These are phyloP conservation scores for Aeminium ludgeri DNA, from an alignment of 495 filamentous ascomycete species.

Conservation along the genomic window DNA sequence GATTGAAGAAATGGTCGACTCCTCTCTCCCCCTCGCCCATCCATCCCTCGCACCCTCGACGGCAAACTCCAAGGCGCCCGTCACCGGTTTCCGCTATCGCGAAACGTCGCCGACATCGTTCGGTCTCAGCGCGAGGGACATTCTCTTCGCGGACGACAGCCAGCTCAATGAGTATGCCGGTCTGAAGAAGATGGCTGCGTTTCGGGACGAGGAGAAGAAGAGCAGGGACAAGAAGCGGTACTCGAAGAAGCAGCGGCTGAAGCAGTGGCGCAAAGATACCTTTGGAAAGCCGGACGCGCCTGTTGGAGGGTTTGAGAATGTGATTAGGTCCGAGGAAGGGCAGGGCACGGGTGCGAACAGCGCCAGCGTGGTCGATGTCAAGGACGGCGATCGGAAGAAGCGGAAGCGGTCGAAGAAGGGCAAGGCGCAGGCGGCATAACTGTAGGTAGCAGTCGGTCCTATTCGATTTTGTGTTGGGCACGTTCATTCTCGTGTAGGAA, in stretches of 20 bases:
- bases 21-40: conserved; percentile 45
- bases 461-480: background rate
- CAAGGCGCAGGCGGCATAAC: background rate
- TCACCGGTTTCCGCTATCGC: conserved; percentile 65
- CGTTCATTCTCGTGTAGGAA: too few relatives aligned
- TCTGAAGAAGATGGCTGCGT: conserved; percentile 83
- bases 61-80: conserved; percentile 33
- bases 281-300: conserved; percentile 65
- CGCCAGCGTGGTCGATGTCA: background rate
- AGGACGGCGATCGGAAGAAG: conserved; percentile 1
- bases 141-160: conserved; percentile 73
- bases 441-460: background rate
- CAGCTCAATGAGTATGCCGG: conserved; percentile 83
- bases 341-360: background rate
- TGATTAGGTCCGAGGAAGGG: conserved; percentile 6
- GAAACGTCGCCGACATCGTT: conserved; percentile 82
- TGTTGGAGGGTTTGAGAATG: conserved; percentile 17
- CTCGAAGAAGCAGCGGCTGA: conserved; percentile 76
- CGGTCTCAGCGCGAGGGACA: conserved; percentile 75
- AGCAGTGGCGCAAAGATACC: conserved; percentile 82
- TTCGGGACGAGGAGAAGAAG: conserved; percentile 79
- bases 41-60: conserved; percentile 16
- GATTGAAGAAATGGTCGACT: conserved; percentile 75
- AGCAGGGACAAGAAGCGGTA: conserved; percentile 67
- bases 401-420: conserved; percentile 4